These are phyloP conservation scores for Tricladium varicosporioides DNA, from an alignment of 2,329 filamentous ascomycete genomes.

Conservation along the genomic window DNA sequence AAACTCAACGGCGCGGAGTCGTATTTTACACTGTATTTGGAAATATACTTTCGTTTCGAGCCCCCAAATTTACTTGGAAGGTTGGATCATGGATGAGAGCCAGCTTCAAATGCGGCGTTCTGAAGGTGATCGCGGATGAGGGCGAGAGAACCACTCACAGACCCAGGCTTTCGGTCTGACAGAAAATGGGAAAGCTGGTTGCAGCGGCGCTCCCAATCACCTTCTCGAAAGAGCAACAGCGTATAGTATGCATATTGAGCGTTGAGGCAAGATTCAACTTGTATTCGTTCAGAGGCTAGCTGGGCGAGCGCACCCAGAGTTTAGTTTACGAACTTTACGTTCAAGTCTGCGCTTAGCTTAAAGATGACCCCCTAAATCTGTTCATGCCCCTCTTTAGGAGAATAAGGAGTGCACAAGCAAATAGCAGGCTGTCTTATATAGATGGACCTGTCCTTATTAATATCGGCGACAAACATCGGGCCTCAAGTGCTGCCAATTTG, in stretches of 20 bases:
- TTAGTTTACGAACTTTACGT: too few relatives aligned
- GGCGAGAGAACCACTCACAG: neutral
- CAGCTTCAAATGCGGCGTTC: neutral
- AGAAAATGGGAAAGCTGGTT: neutral
- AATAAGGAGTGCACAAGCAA: conserved; percentile 9
- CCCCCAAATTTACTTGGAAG: neutral
- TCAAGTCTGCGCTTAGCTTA: too few relatives aligned
- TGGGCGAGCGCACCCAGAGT: neutral
- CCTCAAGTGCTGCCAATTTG: conserved; percentile 1
- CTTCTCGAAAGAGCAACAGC: conserved; percentile 16
- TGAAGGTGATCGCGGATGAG: conserved; percentile 1
- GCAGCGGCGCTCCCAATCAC: conserved; percentile 10
- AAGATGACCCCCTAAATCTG: neutral
- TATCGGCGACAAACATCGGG: conserved; percentile 19
- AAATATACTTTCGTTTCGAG: neutral
- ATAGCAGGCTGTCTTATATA: conserved; percentile 17
- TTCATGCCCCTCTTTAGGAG: conserved; percentile 3
- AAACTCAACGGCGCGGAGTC: conserved; percentile 21
- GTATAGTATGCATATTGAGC: conserved; percentile 4
- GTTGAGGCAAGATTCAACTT: neutral
- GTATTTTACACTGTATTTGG: neutral
- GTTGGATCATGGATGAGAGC: neutral
- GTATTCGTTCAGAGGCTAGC: neutral
- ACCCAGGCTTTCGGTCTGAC: neutral
- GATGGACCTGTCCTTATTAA: conserved; percentile 19